Conservation (phyloP, 164 flowering plant genomes). For the Magnolia officinalis region DNA sequence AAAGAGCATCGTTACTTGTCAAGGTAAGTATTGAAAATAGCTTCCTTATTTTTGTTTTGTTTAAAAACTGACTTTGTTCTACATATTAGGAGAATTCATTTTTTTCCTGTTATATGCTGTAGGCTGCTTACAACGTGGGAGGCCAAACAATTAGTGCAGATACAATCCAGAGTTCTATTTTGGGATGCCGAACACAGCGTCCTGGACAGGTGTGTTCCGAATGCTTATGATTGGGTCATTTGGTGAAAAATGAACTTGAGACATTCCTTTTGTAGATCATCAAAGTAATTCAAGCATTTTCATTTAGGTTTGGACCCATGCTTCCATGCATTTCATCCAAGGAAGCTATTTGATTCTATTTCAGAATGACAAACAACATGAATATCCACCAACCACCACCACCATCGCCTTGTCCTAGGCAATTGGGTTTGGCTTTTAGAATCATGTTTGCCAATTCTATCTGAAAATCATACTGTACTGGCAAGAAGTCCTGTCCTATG, state of each 20-base stretch:
- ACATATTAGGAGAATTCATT: background rate
- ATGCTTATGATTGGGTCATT: background rate
- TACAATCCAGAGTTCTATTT: constrained; percentile 73
- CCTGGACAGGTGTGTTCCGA: constrained; percentile 70
- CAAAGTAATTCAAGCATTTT: too few relatives aligned
- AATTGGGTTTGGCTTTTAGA: too few relatives aligned
- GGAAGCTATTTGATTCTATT: too few relatives aligned
- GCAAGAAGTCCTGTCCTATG: too few relatives aligned
- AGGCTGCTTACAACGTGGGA: constrained; percentile 95
- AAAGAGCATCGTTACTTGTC: constrained; percentile 60
- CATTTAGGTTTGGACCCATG: too few relatives aligned
- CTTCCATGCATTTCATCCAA: too few relatives aligned
- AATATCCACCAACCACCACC: too few relatives aligned
- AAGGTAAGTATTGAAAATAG: constrained; percentile 45
- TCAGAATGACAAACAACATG: too few relatives aligned
- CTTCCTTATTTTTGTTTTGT: background rate
- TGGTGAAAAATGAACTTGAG: background rate
- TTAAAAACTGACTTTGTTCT: background rate
- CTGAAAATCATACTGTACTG: too few relatives aligned
- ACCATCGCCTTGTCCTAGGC: too few relatives aligned
- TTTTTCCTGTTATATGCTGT: constrained; percentile 18
- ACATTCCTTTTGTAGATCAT: too few relatives aligned
- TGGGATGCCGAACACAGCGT: constrained; percentile 83
- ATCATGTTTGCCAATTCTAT: too few relatives aligned
- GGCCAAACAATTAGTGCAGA: constrained; percentile 84